Conservation (phyloP, 345 rosid genomes). For the Cochlearia excelsa region DNA sequence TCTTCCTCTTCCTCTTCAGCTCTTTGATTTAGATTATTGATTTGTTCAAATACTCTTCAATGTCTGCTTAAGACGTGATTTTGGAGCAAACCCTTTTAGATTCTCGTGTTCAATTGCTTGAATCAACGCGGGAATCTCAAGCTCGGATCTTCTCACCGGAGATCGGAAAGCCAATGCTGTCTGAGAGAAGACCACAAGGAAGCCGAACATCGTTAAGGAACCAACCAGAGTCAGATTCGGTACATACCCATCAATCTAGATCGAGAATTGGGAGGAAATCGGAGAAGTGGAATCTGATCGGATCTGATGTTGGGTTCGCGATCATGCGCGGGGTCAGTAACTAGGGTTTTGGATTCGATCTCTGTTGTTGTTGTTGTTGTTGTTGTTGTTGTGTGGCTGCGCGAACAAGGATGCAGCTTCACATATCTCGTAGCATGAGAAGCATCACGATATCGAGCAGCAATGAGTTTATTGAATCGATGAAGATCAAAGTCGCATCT, state of each 20-base stretch:
- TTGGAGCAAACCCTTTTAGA: constrained; percentile 23
- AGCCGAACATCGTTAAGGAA: constrained; percentile 21
- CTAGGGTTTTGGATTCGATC: constrained; percentile 30
- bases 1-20: constrained; percentile 23
- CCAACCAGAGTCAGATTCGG: constrained; percentile 23
- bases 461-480: constrained; percentile 98
- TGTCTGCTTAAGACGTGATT: constrained; percentile 21
- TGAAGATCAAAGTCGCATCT: constrained; percentile 99
- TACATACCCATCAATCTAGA: constrained; percentile 27
- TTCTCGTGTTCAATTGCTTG: constrained; percentile 20
- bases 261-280: constrained; percentile 30
- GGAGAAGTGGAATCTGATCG: constrained; percentile 32
- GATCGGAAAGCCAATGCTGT: constrained; percentile 62
- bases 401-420: constrained; percentile 96
- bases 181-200: constrained; percentile 46
- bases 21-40: constrained; percentile 28
- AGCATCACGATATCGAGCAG: constrained; percentile 98
- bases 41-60: constrained; percentile 18
- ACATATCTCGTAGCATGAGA: constrained; percentile 99
- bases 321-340: constrained; percentile 38
- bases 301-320: constrained; percentile 81
- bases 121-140: constrained; percentile 35
- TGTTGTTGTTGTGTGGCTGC: constrained; percentile 58
- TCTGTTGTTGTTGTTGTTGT: no score
- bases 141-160: constrained; percentile 15